Conservation (phyloP, 768 basidiomycete species). For the Mycena galopus region DNA sequence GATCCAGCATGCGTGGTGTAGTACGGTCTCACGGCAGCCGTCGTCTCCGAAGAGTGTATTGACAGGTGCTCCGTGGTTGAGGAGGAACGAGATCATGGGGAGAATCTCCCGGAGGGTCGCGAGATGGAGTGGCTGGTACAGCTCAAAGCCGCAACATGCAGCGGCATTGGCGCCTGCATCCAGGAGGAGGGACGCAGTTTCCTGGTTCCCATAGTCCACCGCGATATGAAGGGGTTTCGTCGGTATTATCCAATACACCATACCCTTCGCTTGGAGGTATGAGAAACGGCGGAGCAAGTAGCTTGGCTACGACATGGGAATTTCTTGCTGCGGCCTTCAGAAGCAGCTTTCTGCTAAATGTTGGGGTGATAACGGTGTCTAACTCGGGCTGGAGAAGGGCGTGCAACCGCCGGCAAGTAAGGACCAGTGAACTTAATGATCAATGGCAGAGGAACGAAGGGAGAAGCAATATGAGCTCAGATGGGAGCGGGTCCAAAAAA, state of each 20-base stretch:
- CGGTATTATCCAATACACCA: neutral
- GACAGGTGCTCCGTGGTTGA: neutral
- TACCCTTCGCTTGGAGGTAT: neutral
- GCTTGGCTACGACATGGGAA: neutral
- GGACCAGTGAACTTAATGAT: neutral
- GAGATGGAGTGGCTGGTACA: neutral
- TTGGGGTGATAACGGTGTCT: neutral
- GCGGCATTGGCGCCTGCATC: neutral
- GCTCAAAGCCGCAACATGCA: neutral
- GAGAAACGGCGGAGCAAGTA: neutral
- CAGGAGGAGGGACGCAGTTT: neutral
- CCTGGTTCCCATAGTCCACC: neutral
- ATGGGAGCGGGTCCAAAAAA: neutral
- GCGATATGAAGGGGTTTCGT: neutral
- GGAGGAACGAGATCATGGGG: neutral
- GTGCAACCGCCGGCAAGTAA: neutral
- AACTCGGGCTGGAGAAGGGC: neutral
- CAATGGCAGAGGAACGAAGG: neutral
- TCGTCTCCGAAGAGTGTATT: neutral
- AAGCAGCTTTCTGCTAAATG: neutral
- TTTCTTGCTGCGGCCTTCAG: neutral
- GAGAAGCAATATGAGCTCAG: neutral
- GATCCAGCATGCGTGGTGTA: neutral
- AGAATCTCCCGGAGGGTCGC: neutral
- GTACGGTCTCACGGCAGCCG: neutral